Base-by-base conservation (phyloP, 805 yeast species). In the Torulaspora indica region DNA sequence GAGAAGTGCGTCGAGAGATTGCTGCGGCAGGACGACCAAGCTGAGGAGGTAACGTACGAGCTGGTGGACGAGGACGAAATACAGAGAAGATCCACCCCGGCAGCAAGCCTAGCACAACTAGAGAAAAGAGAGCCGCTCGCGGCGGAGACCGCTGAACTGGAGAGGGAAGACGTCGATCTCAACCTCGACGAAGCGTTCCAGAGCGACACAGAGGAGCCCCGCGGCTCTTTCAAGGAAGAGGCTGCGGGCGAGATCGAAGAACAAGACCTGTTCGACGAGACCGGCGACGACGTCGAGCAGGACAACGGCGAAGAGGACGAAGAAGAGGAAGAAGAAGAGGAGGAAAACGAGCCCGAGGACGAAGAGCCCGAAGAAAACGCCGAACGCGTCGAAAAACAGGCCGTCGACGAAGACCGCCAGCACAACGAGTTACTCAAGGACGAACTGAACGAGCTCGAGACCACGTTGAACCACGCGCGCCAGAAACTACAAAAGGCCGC, bases 1-100 rank as follows among this genome's bases (percentile, higher is more conserved):
- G 96, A 91, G 52, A 75, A 76, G 29, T 78, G 78, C 43, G 96
- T 91, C 4, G 85, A 85, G 46, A 87, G 82, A 58, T 68, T 91
- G 40, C 70, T 91, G 24, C 71, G 77, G 49, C 66, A 79, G 36
- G 98, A 91, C 61, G 85, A 77, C 30, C 89, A 83, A 46, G 95
- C 97, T 0, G 90, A 86, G 60, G 87, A 82, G 35, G 76, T 83
- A 20, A 76, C 75, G 29, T 88, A 81, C 57, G 96, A 90, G 57
- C 71, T 88, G 42, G 72, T 88, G 2, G 89, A 82, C 43, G 74
- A 75, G 35, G 72, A 69, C 47, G 68, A 68, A 24, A 54, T 70
- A 18, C 45, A 38, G 47, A 62, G 46, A 41, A 63, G 52, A 53
- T 51, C 57, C 8, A 43, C 47, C 7, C 49, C 70, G 3, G 46